Evolutionary conservation across 1,284 basidiomycete genomes (phyloP), one percentile per base, ranked within the genome.

Genomic region (Cystobasidium sp.): DNA sequence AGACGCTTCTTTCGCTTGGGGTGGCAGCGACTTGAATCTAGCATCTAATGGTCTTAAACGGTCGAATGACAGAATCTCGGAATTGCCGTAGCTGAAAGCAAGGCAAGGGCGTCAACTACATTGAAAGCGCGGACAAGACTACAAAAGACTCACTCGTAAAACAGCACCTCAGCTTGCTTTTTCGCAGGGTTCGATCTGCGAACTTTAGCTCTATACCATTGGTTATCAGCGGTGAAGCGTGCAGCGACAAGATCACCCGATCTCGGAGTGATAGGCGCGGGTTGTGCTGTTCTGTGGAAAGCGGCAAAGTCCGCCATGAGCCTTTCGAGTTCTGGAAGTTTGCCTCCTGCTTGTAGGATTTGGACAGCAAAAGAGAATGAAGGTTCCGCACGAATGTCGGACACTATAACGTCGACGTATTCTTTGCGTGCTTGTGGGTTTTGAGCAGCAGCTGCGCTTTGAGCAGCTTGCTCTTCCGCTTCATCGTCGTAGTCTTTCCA

Each of bases 271-370:
- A 75, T 31, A 4, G 66, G 65, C n/a, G 44, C 51, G 22, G 58
- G 46, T 43, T 74, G 52, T 18, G 88, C 85, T 49, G 87, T 87
- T 64, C 88, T 88, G 83, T 97, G 92, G 82, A 94, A 88, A 49
- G 91, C 81, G 2, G 92, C 90, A 80, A 99, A 95, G 76, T 97
- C 95, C 64, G 86, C 86, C 96, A 98, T 98, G 76, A 99, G 86
- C 82, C 90, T 90, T 80, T 97, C 95, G 72, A 99, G 85, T 16
- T 91, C 89, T 7, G 90, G 91, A 72, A 95, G 94, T 85, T 70
- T 76, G 91, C 92, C 93, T 84, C 93, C 90, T 4, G 91, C 91
- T 81, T 92, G 91, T 37, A 97, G 87, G 58, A 97, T 87, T 82
- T 99, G 96, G 16, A 98, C 89, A 14, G 93, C 96, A 85, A 99